A percentile compares a stretch with the other conserved stretches of the same genome.
Conservation (phyloP, 2,329 filamentous ascomycete species). For the Atkinsonella hypoxylon region DNA sequence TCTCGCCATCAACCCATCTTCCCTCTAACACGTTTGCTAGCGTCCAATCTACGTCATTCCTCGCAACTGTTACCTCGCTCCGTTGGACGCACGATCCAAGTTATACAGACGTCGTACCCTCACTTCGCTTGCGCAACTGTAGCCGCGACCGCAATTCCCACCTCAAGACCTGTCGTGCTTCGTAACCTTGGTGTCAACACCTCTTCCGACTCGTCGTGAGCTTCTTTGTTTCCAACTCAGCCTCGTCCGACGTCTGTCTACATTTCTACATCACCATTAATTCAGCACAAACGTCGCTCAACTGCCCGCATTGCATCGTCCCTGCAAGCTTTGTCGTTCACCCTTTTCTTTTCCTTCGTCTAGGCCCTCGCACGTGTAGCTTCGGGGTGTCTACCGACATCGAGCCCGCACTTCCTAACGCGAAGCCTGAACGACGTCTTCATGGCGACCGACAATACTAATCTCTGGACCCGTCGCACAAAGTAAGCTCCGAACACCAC, state of each 20-base stretch:
- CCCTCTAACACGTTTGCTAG: background rate
- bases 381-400: constrained; percentile 13
- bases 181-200: background rate
- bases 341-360: constrained; percentile 1
- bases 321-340: background rate
- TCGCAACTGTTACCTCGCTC: background rate
- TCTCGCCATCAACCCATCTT: background rate
- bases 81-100: background rate
- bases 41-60: constrained; percentile 3
- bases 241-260: constrained; percentile 3
- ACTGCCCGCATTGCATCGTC: background rate
- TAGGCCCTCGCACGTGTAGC: constrained; percentile 10
- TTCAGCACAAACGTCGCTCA: background rate
- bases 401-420: constrained; percentile 8
- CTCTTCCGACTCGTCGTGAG: background rate
- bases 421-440: constrained; percentile 21
- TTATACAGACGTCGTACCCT: background rate
- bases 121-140: background rate
- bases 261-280: background rate
- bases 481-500: constrained; percentile 45
- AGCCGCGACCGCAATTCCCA: background rate
- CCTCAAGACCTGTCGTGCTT: background rate
- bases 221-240: background rate
- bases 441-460: constrained; percentile 34
- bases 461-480: constrained; percentile 69